Evolutionary conservation across 768 basidiomycete genomes (phyloP), one percentile per base, ranked within the genome.

Genomic region (Leccinellum rugosiceps): DNA sequence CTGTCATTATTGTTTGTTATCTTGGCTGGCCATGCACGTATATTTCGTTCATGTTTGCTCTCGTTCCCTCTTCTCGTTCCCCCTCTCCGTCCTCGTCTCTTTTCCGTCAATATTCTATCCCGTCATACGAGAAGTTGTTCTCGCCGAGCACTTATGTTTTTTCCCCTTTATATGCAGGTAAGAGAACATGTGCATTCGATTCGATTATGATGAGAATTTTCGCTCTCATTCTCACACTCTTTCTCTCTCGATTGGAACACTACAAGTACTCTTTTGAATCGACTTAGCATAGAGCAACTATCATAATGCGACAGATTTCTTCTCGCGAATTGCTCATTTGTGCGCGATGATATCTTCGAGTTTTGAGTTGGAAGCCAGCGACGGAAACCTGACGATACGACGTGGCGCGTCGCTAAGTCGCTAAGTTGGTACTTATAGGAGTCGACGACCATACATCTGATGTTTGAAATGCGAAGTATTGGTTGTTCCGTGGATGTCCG

Each of bases 21-120:
- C 55, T 60, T 69, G 68, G 64, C 62, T 66, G 64, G 66, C 64
- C 66, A 64, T 61, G 68, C 60, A 62, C 38, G 41, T 54, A 64
- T 61, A 66, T 44, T 52, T 62, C 3, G 41, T 50, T 47, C 56
- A 58, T 61, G 68, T 63, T 49, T 53, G 50, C 46, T 50, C 31
- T 48, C 51, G 8, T 50, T 31, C 30, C 17, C 4, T 11, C 19
- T 10, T 19, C 41, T 43, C 41, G 9, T 19, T 19, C n/a, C 34
- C 41, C n/a, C 19, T n/a, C 11, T 5, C n/a, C 41, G 2, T 43
- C 41, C 19, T 43, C 11, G 41, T 11, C 17, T 10, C 3, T 19
- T 43, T 11, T 10, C 35, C n/a, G n/a, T 19, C 9, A 41, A n/a
- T 19, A 19, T 68, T 61, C 53, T 38, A 58, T 64, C 19, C 5